A percentile compares a stretch with the other conserved stretches of the same genome.
Evolutionary conservation across 1,139 yeast species (phyloP).

Genomic region (Yamadazyma kanchanaburiensis): DNA sequence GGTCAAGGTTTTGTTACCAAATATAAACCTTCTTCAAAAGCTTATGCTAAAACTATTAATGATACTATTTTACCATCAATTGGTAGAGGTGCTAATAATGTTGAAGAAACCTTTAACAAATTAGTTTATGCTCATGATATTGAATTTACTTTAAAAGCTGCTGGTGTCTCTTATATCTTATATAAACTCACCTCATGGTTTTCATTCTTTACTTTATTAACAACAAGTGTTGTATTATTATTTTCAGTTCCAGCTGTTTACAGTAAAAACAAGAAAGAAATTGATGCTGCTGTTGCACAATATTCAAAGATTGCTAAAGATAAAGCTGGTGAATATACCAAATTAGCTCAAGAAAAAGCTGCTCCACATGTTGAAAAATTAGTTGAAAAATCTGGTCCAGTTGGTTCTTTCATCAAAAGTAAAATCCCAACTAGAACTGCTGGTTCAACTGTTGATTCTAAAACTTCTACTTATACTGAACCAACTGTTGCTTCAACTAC

Average conservation of each 20-base stretch:
- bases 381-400: slow-evolving; percentile 62
- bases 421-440: slow-evolving; percentile 71
- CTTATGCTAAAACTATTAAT: slow-evolving; percentile 40
- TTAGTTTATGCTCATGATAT: slow-evolving; percentile 65
- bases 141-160: slow-evolving; percentile 69
- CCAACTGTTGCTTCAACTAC: slow-evolving; percentile 18
- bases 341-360: slow-evolving; percentile 54
- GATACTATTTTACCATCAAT: slow-evolving; percentile 40
- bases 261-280: slow-evolving; percentile 69
- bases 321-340: slow-evolving; percentile 51
- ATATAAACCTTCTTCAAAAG: slow-evolving; percentile 48
- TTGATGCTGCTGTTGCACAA: slow-evolving; percentile 69
- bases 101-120: slow-evolving; percentile 53
- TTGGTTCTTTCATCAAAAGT: slow-evolving; percentile 54
- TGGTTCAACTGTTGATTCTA: slow-evolving; percentile 58
- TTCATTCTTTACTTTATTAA: slow-evolving; percentile 65
- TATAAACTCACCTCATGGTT: slow-evolving; percentile 76
- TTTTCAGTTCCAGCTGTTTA: slow-evolving; percentile 80
- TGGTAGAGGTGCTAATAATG: slow-evolving; percentile 37
- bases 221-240: slow-evolving; percentile 54
- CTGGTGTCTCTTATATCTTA: slow-evolving; percentile 59
- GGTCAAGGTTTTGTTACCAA: slow-evolving; percentile 73
- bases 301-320: slow-evolving; percentile 54
- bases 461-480: slow-evolving; percentile 13
- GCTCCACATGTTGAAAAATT: slow-evolving; percentile 42